Evolutionary conservation across 306 rosid genomes (phyloP).

Genomic region (Gastrolobium villosum): DNA sequence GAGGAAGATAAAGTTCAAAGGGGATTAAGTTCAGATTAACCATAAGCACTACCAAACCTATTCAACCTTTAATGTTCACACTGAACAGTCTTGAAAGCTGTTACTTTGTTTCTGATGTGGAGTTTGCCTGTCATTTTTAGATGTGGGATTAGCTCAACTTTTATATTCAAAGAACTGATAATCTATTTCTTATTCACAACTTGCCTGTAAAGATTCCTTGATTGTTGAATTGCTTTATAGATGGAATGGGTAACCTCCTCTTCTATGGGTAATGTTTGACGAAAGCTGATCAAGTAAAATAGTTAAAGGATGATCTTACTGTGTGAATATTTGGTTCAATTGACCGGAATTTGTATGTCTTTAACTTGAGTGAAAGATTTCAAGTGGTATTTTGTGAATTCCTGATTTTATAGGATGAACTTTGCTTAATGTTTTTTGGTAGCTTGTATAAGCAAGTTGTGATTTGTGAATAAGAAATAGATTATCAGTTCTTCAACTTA

Average conservation of each 20-base stretch:
- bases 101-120: conserved; percentile 8
- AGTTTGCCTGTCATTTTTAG: neutral
- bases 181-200: too few species aligned
- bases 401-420: conserved; percentile 3
- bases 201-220: neutral
- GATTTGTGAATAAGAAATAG: conserved; percentile 4
- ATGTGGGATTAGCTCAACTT: neutral
- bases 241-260: neutral
- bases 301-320: neutral
- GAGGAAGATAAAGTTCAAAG: too few species aligned
- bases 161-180: neutral
- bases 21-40: too few species aligned
- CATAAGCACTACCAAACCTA: too few species aligned
- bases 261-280: neutral
- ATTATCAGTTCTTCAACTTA: conserved; percentile 27
- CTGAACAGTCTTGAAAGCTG: neutral
- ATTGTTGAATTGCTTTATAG: conserved; percentile 30
- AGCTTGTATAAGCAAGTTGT: neutral
- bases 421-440: neutral
- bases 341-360: conserved; percentile 17
- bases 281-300: neutral
- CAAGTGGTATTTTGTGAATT: conserved; percentile 22
- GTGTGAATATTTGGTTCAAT: neutral
- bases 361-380: conserved; percentile 2
- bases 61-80: too few species aligned